Evolutionary conservation across 352 stramenopile species (phyloP).

Genomic region (Pythium grandisporangium): DNA sequence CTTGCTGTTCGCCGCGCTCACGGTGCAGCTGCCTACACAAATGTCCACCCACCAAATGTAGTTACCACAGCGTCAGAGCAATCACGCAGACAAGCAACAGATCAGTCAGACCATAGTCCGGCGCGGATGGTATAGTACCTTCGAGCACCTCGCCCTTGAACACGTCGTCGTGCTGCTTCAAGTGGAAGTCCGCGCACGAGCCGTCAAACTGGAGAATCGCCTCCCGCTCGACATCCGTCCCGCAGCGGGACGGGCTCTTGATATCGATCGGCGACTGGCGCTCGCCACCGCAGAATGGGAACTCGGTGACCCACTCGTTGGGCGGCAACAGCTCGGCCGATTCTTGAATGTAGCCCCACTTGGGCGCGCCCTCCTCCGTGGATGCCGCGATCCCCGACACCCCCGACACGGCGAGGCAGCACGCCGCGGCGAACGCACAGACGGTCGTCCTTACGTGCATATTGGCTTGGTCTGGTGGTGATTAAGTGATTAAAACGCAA

Average conservation of each 20-base stretch:
- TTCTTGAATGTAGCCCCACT: slow-evolving; percentile 20
- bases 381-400: background rate
- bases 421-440: no score
- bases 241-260: background rate
- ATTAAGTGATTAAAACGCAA: no score
- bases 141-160: slow-evolving; percentile 8
- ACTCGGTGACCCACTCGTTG: slow-evolving; percentile 16
- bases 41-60: no score
- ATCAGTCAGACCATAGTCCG: no score
- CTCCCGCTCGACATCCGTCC: background rate
- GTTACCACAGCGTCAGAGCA: no score
- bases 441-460: no score
- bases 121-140: no score
- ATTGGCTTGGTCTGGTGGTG: no score
- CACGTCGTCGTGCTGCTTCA: slow-evolving; percentile 4
- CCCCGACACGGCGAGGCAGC: no score
- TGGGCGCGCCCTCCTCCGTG: background rate
- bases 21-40: slow-evolving; percentile 1
- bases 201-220: slow-evolving; percentile 3
- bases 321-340: slow-evolving; percentile 13
- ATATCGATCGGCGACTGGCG: slow-evolving; percentile 41
- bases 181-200: slow-evolving; percentile 2
- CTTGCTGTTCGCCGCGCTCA: slow-evolving; percentile 5
- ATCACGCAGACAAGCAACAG: no score
- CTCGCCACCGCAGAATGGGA: slow-evolving; percentile 13